phyloP scores from a whole-genome alignment of 306 rosid genomes.

The Cajanus cajan region DNA sequence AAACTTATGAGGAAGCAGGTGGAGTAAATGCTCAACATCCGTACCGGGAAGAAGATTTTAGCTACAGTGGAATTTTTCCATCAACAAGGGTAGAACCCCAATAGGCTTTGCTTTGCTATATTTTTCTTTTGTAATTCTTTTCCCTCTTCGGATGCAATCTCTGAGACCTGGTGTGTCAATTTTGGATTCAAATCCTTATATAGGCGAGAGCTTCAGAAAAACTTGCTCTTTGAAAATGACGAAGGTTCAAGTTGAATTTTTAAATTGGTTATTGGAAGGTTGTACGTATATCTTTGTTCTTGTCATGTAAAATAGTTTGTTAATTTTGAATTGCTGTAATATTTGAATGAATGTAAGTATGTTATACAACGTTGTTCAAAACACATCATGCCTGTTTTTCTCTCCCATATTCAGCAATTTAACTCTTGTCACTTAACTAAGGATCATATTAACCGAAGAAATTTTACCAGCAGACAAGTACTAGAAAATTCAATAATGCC shows the following conservation, averaged over 20 bases:
- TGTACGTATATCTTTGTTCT: not conserved
- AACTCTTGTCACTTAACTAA: not conserved
- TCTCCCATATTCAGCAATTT: not conserved
- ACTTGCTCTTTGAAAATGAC: not conserved
- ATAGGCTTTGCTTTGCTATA: constrained; percentile 13
- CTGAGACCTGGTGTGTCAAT: constrained; percentile 15
- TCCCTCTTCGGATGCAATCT: not conserved
- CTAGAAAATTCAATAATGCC: not conserved
- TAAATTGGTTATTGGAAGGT: not conserved
- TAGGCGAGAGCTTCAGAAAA: not conserved
- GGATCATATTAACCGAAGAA: not conserved
- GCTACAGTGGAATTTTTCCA: constrained; percentile 49
- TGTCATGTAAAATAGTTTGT: constrained; percentile 25
- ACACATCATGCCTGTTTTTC: not conserved
- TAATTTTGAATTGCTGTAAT: constrained; percentile 23
- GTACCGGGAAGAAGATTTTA: constrained; percentile 35
- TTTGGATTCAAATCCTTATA: constrained; percentile 14
- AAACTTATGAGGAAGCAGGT: constrained; percentile 38
- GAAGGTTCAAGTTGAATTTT: not conserved
- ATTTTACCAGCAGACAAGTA: not conserved
- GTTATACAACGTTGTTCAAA: not conserved
- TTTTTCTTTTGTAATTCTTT: not conserved
- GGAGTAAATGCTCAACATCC: constrained; percentile 31
- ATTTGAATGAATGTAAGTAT: constrained; percentile 26
- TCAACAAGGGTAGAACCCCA: constrained; percentile 43